phyloP scores from a whole-genome alignment of 2,329 filamentous ascomycete species.

The Colletotrichum eremochloae region DNA sequence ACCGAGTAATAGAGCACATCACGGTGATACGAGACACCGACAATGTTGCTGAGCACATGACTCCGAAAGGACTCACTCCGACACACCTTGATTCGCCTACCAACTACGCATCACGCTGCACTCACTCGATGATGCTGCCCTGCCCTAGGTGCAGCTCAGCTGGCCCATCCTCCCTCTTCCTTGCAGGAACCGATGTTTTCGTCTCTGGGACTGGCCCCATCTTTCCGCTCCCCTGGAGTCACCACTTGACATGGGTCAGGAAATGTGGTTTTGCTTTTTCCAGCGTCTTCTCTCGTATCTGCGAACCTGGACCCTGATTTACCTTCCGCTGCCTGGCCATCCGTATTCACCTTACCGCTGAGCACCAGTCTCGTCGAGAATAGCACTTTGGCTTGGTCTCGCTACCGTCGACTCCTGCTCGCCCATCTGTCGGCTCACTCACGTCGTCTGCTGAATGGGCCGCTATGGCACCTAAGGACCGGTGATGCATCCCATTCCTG shows the following conservation, averaged over 20 bases:
- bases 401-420: not conserved
- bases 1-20: not conserved
- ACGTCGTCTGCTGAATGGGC: not conserved
- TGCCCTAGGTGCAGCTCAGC: not conserved
- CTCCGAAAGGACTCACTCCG: slow-evolving; percentile 13
- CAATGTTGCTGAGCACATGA: slow-evolving; percentile 9
- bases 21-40: not conserved
- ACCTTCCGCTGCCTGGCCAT: slow-evolving; percentile 6
- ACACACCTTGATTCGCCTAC: slow-evolving; percentile 2
- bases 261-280: slow-evolving; percentile 17
- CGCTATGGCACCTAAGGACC: not conserved
- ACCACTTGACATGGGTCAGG: not conserved
- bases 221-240: slow-evolving; percentile 4
- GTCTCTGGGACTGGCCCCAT: slow-evolving; percentile 1
- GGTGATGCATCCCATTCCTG: not conserved
- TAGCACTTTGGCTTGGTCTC: not conserved
- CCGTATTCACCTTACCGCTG: slow-evolving; percentile 28
- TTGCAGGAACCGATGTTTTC: slow-evolving; percentile 1
- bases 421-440: not conserved
- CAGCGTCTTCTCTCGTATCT: slow-evolving; percentile 21
- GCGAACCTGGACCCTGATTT: slow-evolving; percentile 2
- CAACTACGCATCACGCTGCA: slow-evolving; percentile 20
- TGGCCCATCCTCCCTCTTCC: not conserved
- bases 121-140: slow-evolving; percentile 4
- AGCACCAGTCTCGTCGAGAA: slow-evolving; percentile 2